Conservation (phyloP, 495 filamentous ascomycete species). For the Copromyces sp. region DNA sequence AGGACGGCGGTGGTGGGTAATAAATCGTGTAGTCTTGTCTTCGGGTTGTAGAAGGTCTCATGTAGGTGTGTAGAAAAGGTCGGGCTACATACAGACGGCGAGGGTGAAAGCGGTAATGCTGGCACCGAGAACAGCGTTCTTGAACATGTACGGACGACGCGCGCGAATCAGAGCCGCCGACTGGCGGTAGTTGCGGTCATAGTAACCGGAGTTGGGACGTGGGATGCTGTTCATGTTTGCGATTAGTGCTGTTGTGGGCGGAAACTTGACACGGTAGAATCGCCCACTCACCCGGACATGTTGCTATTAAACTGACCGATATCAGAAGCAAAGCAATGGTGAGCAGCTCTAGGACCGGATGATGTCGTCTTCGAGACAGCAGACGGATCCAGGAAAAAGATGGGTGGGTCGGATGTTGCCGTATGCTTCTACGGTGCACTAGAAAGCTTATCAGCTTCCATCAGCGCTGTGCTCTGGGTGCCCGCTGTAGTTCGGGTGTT, state of each 20-base stretch:
- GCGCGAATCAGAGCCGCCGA: conserved; percentile 80
- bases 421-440: not conserved
- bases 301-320: not conserved
- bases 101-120: conserved; percentile 58
- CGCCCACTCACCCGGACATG: conserved; percentile 14
- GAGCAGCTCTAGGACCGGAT: not conserved
- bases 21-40: not conserved
- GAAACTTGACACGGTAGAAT: not conserved
- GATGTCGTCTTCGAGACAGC: not conserved
- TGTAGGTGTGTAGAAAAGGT: not conserved
- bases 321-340: not conserved
- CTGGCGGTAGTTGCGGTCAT: conserved; percentile 72
- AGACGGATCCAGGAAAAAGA: conserved; percentile 3
- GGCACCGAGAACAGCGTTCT: conserved; percentile 69
- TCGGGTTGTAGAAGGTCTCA: not conserved
- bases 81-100: conserved; percentile 57
- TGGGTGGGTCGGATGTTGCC: conserved; percentile 4
- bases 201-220: conserved; percentile 62
- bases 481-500: not conserved
- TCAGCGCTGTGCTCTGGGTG: not conserved
- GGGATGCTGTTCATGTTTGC: not conserved
- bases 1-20: not conserved
- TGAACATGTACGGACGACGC: conserved; percentile 81
- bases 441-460: not conserved
- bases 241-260: not conserved